phyloP scores from a whole-genome alignment of 139 green algal genomes.

The Chloropicon primus region DNA sequence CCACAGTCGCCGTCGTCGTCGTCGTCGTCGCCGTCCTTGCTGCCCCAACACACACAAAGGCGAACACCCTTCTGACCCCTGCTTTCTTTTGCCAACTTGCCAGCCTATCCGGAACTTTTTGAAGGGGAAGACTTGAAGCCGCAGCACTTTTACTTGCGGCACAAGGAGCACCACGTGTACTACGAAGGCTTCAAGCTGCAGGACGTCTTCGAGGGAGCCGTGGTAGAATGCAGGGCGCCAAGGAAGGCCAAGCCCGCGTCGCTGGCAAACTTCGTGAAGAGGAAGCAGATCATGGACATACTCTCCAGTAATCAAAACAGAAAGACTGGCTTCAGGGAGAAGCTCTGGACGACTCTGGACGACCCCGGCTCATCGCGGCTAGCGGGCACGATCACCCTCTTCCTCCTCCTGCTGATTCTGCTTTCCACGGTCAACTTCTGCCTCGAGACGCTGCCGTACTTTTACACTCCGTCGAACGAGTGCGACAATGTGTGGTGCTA shows the following conservation, averaged over 20 bases:
- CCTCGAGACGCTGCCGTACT: slow-evolving; percentile 21
- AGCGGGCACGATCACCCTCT: slow-evolving; percentile 11
- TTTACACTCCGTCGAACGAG: neutral
- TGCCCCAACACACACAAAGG: no score
- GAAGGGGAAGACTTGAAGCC: neutral
- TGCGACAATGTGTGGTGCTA: neutral
- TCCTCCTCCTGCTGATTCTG: slow-evolving; percentile 25
- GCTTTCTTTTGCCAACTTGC: no score
- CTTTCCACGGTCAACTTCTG: slow-evolving; percentile 27
- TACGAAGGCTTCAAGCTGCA: slow-evolving; percentile 10
- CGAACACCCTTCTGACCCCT: no score
- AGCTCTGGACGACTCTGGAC: slow-evolving; percentile 13
- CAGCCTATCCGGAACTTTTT: neutral
- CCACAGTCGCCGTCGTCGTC: no score
- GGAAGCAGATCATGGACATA: neutral
- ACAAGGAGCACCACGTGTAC: slow-evolving; percentile 4
- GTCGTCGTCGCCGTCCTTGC: no score
- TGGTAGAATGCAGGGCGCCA: neutral
- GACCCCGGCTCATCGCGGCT: slow-evolving; percentile 4
- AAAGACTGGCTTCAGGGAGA: slow-evolving; percentile 2
- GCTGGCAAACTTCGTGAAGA: neutral
- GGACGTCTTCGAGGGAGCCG: slow-evolving; percentile 1
- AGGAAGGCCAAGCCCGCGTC: neutral
- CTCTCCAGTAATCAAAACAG: neutral
- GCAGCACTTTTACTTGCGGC: slow-evolving; percentile 2